These are phyloP conservation scores for Phycomyces nitens DNA, from an alignment of 192 early-diverging fungal genomes.

Conservation along the genomic window DNA sequence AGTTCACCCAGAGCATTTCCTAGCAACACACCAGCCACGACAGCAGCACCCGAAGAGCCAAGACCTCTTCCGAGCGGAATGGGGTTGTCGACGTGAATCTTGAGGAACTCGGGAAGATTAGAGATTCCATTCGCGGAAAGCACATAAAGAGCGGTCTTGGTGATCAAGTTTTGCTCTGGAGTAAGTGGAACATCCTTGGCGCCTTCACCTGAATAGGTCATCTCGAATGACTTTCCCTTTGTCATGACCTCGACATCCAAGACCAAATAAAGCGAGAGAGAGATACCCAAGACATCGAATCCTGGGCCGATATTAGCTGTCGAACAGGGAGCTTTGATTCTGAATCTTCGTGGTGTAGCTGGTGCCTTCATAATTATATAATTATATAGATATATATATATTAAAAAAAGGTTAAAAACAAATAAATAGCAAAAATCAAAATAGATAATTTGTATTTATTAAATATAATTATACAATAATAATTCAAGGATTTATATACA, in stretches of 20 bases:
- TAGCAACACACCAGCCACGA: constrained; percentile 87
- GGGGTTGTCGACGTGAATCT: constrained; percentile 79
- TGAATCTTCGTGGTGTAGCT: constrained; percentile 38
- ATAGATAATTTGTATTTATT: too few species aligned
- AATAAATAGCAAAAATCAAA: too few species aligned
- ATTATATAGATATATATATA: background rate
- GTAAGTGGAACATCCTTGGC: constrained; percentile 76
- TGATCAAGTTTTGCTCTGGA: constrained; percentile 82
- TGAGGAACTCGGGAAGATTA: constrained; percentile 59
- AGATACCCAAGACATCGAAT: constrained; percentile 92
- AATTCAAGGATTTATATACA: too few species aligned
- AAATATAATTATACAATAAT: too few species aligned
- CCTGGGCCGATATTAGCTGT: constrained; percentile 99
- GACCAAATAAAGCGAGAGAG: constrained; percentile 83
- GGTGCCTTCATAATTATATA: constrained; percentile 9
- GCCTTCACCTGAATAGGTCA: constrained; percentile 67
- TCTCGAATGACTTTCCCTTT: constrained; percentile 27
- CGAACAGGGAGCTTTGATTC: constrained; percentile 87
- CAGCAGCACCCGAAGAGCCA: constrained; percentile 94
- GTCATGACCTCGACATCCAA: constrained; percentile 48
- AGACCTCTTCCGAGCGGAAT: constrained; percentile 96
- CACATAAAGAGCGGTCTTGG: constrained; percentile 88
- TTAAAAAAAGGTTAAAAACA: constrained; percentile 1
- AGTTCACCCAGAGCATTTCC: constrained; percentile 75
- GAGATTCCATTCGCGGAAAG: constrained; percentile 63